Evolutionary conservation across 2,329 filamentous ascomycete species (phyloP), one percentile per base, ranked within the genome.

Genomic region (Fusarium hostae): DNA sequence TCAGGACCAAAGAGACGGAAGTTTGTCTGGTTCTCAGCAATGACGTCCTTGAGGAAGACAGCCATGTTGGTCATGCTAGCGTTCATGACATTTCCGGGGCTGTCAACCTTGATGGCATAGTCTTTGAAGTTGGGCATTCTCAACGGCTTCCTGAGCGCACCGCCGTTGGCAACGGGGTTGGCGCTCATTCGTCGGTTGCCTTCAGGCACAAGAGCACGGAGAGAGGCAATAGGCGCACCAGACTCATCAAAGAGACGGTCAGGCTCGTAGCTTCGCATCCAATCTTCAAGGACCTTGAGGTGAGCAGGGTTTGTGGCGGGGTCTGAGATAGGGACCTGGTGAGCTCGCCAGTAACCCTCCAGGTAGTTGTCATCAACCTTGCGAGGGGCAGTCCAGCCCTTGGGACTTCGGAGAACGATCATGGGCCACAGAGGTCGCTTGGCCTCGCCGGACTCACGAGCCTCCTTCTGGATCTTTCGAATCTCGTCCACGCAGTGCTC

Each of bases 1-100:
- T 95, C 92, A 0, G 92, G 92, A 0, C 92, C 92, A 73, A 94
- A 93, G 9, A 94, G 84, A 45, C 92, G 90, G 86, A 95, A 95
- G 77, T 87, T 91, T 63, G 83, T 84, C 71, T 82, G 84, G 76
- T 95, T 95, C 39, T 83, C 81, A 30, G 85, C 86, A 30, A 94
- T 85, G 48, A 94, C 84, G 63, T 94, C 91, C 35, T 88, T 87
- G 50, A 95, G 81, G 80, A 91, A 93, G 3, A 79, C 82, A 18
- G 89, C 88, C 82, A 94, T 91, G 77, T 91, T 92, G 26, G 81
- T 80, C 92, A 95, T 94, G 79, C 90, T 91, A 30, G 86, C 87
- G 11, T 84, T 84, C 61, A 84, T 84, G 1, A 85, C 85, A 4
- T 84, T 84, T 20, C 89, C 92, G 3, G 90, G 84, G 60, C 88